phyloP scores from a whole-genome alignment of 345 rosid species.

The Aquilaria sinensis region DNA sequence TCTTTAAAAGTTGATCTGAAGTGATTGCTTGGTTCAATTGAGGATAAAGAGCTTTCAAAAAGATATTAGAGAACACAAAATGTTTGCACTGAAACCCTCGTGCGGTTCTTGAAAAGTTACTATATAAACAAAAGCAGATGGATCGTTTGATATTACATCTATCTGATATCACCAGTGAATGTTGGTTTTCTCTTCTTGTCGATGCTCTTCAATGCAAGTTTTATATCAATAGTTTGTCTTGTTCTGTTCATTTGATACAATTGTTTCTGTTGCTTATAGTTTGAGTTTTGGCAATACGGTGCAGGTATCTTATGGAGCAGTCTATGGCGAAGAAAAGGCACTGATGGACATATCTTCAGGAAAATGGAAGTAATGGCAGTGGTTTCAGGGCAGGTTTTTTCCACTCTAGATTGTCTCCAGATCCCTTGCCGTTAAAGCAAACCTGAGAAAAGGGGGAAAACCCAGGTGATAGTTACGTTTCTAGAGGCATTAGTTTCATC shows the following conservation, averaged over 20 bases:
- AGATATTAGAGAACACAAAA: background rate
- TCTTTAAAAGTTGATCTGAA: background rate
- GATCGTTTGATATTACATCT: background rate
- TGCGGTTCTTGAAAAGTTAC: background rate
- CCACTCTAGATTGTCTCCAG: too few relatives aligned
- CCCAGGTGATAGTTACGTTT: too few relatives aligned
- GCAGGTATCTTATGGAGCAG: conserved; percentile 40
- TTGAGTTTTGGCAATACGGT: background rate
- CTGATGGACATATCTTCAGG: background rate
- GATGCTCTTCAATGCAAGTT: background rate
- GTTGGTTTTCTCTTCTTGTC: background rate
- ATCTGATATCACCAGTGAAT: background rate
- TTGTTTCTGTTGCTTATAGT: background rate
- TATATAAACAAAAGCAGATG: background rate
- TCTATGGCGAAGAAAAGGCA: conserved; percentile 20
- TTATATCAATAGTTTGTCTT: background rate
- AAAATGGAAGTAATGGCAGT: background rate
- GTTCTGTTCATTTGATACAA: background rate
- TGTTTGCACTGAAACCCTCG: background rate
- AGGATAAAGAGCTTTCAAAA: background rate
- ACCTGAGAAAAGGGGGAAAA: too few relatives aligned
- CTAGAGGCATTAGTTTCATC: too few relatives aligned
- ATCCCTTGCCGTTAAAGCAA: too few relatives aligned
- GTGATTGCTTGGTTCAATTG: background rate
- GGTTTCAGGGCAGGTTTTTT: too few relatives aligned